Evolutionary conservation across 345 rosid genomes (phyloP).

Genomic region (Kandelia obovata): DNA sequence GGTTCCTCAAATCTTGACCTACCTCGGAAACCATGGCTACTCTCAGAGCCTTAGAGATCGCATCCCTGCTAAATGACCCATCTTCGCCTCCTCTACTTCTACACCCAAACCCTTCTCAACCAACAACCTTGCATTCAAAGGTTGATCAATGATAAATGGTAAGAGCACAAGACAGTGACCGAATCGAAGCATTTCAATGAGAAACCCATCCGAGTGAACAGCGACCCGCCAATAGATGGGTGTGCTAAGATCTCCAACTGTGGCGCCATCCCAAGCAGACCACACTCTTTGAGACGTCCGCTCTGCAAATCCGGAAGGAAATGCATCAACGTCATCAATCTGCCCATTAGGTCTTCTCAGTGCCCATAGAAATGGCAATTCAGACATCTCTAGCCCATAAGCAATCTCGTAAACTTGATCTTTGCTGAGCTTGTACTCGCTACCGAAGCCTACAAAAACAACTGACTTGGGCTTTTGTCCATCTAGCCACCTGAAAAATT

Average conservation of each 20-base stretch:
- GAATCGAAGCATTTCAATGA: slow-evolving; percentile 22
- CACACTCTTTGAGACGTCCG: not conserved
- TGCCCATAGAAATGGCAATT: slow-evolving; percentile 34
- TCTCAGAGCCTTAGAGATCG: slow-evolving; percentile 18
- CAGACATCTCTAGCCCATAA: slow-evolving; percentile 26
- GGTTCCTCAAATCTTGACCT: slow-evolving; percentile 8
- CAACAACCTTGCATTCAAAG: slow-evolving; percentile 23
- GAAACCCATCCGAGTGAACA: slow-evolving; percentile 30
- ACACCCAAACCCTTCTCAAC: slow-evolving; percentile 26
- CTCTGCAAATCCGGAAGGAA: slow-evolving; percentile 20
- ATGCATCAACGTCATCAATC: slow-evolving; percentile 11
- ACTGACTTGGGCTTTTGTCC: slow-evolving; percentile 19
- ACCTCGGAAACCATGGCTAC: slow-evolving; percentile 21
- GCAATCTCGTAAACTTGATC: slow-evolving; percentile 32
- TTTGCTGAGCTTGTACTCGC: slow-evolving; percentile 23
- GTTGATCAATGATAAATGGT: slow-evolving; percentile 27
- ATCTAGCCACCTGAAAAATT: slow-evolving; percentile 30
- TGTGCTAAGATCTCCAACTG: slow-evolving; percentile 23
- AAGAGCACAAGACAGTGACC: slow-evolving; percentile 22
- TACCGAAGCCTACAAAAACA: slow-evolving; percentile 34
- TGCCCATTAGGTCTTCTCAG: slow-evolving; percentile 30
- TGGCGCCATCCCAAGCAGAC: slow-evolving; percentile 28
- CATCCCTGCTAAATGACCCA: slow-evolving; percentile 22
- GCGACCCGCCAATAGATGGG: slow-evolving; percentile 24
- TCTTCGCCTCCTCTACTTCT: slow-evolving; percentile 25